phyloP scores from a whole-genome alignment of 2,329 filamentous ascomycete species.

The Colletotrichum liriopes region DNA sequence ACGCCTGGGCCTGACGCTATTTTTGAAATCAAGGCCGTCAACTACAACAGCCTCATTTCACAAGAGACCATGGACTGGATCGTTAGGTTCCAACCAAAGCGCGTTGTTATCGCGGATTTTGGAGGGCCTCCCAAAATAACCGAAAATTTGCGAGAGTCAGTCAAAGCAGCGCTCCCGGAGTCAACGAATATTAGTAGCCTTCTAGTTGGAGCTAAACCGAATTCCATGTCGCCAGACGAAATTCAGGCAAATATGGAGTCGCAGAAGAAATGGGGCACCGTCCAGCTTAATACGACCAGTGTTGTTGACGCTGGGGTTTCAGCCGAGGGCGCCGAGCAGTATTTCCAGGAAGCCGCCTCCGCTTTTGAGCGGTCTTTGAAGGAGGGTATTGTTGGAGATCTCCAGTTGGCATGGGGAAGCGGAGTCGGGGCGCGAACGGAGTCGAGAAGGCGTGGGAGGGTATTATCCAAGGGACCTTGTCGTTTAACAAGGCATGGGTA shows the following conservation, averaged over 20 bases:
- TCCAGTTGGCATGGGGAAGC: constrained; percentile 32
- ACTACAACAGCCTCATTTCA: constrained; percentile 33
- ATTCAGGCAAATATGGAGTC: neutral
- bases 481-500: constrained; percentile 22
- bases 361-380: constrained; percentile 33
- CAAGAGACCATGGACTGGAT: constrained; percentile 41
- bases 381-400: constrained; percentile 9
- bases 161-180: constrained; percentile 1
- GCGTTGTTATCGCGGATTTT: constrained; percentile 45
- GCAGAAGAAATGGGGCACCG: constrained; percentile 9
- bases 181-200: constrained; percentile 6
- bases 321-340: constrained; percentile 21
- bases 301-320: constrained; percentile 34
- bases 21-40: constrained; percentile 34
- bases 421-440: constrained; percentile 27
- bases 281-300: constrained; percentile 40
- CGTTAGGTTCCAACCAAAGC: constrained; percentile 21
- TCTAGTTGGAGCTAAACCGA: constrained; percentile 23
- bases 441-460: constrained; percentile 33
- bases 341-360: neutral
- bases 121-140: constrained; percentile 36
- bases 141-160: constrained; percentile 21
- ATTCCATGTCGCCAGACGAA: constrained; percentile 1
- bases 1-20: neutral
- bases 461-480: constrained; percentile 26